phyloP scores from a whole-genome alignment of 2,329 filamentous ascomycete genomes.

The Cordyceps farinosa region DNA sequence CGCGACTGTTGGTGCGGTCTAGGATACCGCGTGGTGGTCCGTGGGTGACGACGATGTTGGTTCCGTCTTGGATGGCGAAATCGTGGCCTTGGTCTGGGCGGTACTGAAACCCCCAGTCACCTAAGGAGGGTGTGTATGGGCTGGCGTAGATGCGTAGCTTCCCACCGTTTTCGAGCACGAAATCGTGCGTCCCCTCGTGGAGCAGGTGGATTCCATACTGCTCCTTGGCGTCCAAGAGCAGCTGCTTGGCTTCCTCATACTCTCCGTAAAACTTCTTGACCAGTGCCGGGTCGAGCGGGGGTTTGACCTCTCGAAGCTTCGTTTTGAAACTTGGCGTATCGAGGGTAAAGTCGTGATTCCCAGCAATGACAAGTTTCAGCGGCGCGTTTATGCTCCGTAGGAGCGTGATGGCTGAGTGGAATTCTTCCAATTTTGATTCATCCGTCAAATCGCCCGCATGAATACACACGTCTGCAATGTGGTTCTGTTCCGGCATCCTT shows the following conservation, averaged over 20 bases:
- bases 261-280: conserved; percentile 34
- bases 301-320: conserved; percentile 24
- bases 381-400: conserved; percentile 39
- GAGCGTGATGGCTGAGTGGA: conserved; percentile 33
- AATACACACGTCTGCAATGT: conserved; percentile 39
- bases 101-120: conserved; percentile 46
- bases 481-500: neutral
- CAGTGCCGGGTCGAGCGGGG: conserved; percentile 6
- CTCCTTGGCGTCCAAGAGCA: conserved; percentile 26
- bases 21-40: conserved; percentile 39
- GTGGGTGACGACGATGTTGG: conserved; percentile 35
- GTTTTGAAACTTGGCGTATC: conserved; percentile 33
- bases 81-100: conserved; percentile 23
- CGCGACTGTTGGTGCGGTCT: conserved; percentile 32
- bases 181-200: conserved; percentile 39
- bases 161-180: conserved; percentile 40
- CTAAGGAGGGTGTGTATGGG: conserved; percentile 40
- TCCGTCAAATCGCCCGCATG: conserved; percentile 50
- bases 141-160: conserved; percentile 42
- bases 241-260: conserved; percentile 31
- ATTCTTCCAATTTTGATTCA: conserved; percentile 40
- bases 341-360: conserved; percentile 49
- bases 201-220: conserved; percentile 37
- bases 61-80: conserved; percentile 25
- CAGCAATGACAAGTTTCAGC: conserved; percentile 47